phyloP scores from a whole-genome alignment of 768 basidiomycete genomes.

The Termitomyces sp. region DNA sequence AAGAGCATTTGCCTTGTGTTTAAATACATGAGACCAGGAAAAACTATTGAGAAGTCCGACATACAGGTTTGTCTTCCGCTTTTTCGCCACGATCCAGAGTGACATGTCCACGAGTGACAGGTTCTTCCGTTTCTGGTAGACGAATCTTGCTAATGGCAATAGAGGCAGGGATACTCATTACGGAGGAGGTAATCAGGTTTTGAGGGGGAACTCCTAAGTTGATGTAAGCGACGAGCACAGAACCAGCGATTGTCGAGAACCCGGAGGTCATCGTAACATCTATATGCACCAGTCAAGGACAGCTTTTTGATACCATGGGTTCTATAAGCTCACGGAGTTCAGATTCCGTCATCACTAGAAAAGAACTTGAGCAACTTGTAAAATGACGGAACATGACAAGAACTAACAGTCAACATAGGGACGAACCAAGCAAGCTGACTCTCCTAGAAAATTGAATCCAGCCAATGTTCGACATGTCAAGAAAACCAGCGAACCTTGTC shows the following conservation, averaged over 20 bases:
- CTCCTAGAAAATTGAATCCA: slow-evolving; percentile 28
- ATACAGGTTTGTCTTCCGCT: slow-evolving; percentile 46
- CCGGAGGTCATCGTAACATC: slow-evolving; percentile 86
- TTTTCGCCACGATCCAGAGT: slow-evolving; percentile 75
- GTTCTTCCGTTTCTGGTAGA: slow-evolving; percentile 78
- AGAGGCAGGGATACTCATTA: slow-evolving; percentile 94
- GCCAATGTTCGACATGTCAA: neutral
- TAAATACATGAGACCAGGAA: neutral
- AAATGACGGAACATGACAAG: slow-evolving; percentile 2
- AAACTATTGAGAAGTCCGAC: slow-evolving; percentile 11
- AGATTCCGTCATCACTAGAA: slow-evolving; percentile 68
- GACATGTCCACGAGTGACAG: slow-evolving; percentile 77
- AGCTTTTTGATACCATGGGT: neutral
- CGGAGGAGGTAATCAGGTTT: slow-evolving; percentile 81
- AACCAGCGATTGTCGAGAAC: slow-evolving; percentile 92
- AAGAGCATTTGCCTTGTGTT: slow-evolving; percentile 60
- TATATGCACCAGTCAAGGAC: slow-evolving; percentile 9
- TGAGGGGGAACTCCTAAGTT: slow-evolving; percentile 69
- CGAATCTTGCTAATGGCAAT: slow-evolving; percentile 91
- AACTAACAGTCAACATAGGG: slow-evolving; percentile 68
- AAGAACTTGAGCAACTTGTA: neutral
- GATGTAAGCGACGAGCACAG: slow-evolving; percentile 84
- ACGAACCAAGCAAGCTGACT: slow-evolving; percentile 79
- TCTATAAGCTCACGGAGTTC: slow-evolving; percentile 53
- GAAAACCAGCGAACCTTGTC: slow-evolving; percentile 48